phyloP scores from a whole-genome alignment of 805 yeast genomes.

The Metschnikowia anglica region DNA sequence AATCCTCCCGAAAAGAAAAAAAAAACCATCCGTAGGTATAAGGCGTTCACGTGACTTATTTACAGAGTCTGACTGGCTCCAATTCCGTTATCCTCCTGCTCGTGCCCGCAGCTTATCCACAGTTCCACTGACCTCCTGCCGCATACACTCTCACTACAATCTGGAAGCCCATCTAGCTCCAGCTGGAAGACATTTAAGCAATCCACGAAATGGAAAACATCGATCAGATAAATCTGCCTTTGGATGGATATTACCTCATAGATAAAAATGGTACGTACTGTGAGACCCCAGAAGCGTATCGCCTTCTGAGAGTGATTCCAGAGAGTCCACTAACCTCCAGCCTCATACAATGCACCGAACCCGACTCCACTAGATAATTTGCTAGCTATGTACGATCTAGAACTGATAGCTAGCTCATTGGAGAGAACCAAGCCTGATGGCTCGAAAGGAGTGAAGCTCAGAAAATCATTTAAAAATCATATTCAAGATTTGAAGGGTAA shows the following conservation, averaged over 20 bases:
- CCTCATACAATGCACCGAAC: constrained; percentile 41
- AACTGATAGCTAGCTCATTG: constrained; percentile 68
- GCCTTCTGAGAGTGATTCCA: background rate
- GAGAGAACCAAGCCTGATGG: constrained; percentile 89
- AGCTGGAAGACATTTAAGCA: background rate
- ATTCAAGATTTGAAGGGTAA: constrained; percentile 83
- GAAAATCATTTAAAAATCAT: constrained; percentile 94
- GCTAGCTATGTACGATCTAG: constrained; percentile 64
- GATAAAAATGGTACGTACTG: constrained; percentile 22
- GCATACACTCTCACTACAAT: background rate
- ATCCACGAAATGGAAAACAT: constrained; percentile 9
- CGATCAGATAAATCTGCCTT: constrained; percentile 12
- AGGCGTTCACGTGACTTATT: no score
- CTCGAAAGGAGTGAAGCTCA: constrained; percentile 83
- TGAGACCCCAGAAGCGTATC: no score
- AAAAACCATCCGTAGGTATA: no score
- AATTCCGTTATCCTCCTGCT: no score
- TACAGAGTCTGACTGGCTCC: no score
- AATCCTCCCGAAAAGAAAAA: no score
- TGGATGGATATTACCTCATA: constrained; percentile 23
- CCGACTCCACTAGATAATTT: constrained; percentile 79
- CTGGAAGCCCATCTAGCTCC: background rate
- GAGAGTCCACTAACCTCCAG: constrained; percentile 20
- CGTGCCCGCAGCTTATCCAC: no score
- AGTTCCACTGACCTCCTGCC: no score